Base-by-base conservation (phyloP, 192 early-diverging fungal species). In the Geranomyces variabilis region DNA sequence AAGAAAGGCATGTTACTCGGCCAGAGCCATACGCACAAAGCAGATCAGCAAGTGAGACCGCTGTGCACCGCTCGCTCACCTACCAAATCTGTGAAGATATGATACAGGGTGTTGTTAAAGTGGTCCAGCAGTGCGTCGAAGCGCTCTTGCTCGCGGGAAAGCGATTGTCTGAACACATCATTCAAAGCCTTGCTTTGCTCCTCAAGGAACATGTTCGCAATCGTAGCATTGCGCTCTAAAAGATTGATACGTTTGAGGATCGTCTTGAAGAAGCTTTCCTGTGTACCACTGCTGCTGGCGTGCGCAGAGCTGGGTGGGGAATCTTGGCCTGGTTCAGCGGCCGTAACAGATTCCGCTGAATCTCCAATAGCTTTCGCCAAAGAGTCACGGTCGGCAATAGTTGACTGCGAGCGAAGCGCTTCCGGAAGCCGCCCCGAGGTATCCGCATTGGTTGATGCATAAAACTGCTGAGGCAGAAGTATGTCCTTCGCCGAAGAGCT, bases 201-300 rank as follows among this genome's bases (percentile, higher is more conserved):
- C 48, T 83, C 76, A 47, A 83, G 66, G 55, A 68, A 83, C 36
- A 68, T 69, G 69, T 77, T 77, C 9, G 75, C 72, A 58, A 83
- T 70, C 0, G 92, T 92, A 1, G 91, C 82, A 71, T 95, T 96
- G 24, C 88, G 79, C 69, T 98, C 96, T 12, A 98, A 79, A 15
- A 82, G 75, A 33, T 80, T 75, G 1, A 98, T 78, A 15, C 96
- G 88, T 65, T 92, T 94, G 84, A 93, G 89, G 34, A 98, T 95
- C 9, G 90, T 94, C 61, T 96, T 95, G 77, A 93, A 96, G 41
- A 96, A 90, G 34, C 87, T 91, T 53, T 93, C 94, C 69, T 94
- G 92, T 14, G 87, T 86, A 0, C 78, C 75, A 41, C 36, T 41
- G 10, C 36, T 3, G 10, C 5, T 41, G 4, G 21, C 62, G 33